phyloP scores from a whole-genome alignment of 176 grass and related monocot genomes.

The Leersia perrieri region DNA sequence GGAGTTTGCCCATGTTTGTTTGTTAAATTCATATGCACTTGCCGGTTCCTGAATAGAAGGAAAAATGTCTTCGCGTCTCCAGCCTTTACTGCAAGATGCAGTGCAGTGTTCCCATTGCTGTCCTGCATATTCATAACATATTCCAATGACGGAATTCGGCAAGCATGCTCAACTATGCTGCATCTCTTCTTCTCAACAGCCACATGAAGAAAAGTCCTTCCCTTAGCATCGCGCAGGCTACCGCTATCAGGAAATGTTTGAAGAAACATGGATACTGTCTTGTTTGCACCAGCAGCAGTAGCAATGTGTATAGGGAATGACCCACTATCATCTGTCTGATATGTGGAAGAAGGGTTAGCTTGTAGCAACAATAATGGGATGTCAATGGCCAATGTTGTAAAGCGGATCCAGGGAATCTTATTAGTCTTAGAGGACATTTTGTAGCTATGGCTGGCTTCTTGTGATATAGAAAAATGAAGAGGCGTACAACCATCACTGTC shows the following conservation, averaged over 20 bases:
- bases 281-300: too few species aligned
- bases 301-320: too few species aligned
- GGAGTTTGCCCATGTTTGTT: slow-evolving; percentile 31
- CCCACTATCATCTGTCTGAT: neutral
- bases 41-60: neutral
- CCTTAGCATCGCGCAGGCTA: neutral
- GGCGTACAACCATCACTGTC: neutral
- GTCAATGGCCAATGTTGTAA: neutral
- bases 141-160: neutral
- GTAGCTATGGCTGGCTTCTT: neutral
- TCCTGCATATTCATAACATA: slow-evolving; percentile 35
- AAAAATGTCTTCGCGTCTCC: neutral
- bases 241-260: neutral
- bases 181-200: neutral
- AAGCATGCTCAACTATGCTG: neutral
- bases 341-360: neutral
- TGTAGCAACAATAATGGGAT: neutral
- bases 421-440: neutral
- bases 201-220: slow-evolving; percentile 11
- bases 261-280: too few species aligned
- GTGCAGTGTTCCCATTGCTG: slow-evolving; percentile 36
- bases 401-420: neutral
- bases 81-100: slow-evolving; percentile 22
- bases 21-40: slow-evolving; percentile 10
- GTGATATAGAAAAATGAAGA: slow-evolving; percentile 5